A percentile compares a stretch with the other conserved stretches of the same genome.
phyloP scores from a whole-genome alignment of 345 rosid genomes.

The Eucalyptus grandis region DNA sequence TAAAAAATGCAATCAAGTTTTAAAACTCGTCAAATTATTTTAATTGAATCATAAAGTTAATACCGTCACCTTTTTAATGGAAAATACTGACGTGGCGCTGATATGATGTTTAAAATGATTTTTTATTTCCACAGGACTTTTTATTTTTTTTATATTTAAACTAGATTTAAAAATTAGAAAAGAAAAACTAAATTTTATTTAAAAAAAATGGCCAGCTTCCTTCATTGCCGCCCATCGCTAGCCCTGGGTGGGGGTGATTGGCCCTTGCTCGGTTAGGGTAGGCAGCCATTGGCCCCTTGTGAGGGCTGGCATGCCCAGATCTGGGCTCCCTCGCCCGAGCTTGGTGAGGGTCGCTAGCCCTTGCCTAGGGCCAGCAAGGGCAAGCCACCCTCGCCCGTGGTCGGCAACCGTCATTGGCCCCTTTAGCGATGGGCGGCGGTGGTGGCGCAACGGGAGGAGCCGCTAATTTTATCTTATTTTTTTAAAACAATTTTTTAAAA shows the following conservation, averaged over 20 bases:
- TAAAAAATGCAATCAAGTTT: rapidly evolving
- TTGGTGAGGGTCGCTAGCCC: rapidly evolving
- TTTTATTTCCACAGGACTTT: too few species aligned
- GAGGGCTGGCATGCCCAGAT: rapidly evolving
- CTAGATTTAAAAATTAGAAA: rapidly evolving
- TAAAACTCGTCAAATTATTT: rapidly evolving
- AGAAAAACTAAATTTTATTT: too few species aligned
- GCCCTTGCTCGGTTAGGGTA: rapidly evolving
- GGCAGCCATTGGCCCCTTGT: rapidly evolving
- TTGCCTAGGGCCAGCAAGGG: rapidly evolving
- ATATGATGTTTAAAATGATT: too few species aligned
- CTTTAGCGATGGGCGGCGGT: rapidly evolving
- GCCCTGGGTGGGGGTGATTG: rapidly evolving
- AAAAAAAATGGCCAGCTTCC: too few species aligned
- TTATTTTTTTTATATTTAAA: too few species aligned
- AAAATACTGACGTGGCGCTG: rapidly evolving
- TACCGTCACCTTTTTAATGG: rapidly evolving
- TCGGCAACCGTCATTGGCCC: rapidly evolving
- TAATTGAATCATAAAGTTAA: rapidly evolving
- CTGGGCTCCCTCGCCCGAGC: rapidly evolving
- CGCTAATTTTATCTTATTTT: too few species aligned
- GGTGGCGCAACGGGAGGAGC: rapidly evolving
- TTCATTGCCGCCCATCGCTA: rapidly evolving
- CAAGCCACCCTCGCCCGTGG: too few species aligned
- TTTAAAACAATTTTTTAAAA: too few species aligned